Evolutionary conservation across 129 eudicot species (phyloP).

Genomic region (Flaveria sonorensis): DNA sequence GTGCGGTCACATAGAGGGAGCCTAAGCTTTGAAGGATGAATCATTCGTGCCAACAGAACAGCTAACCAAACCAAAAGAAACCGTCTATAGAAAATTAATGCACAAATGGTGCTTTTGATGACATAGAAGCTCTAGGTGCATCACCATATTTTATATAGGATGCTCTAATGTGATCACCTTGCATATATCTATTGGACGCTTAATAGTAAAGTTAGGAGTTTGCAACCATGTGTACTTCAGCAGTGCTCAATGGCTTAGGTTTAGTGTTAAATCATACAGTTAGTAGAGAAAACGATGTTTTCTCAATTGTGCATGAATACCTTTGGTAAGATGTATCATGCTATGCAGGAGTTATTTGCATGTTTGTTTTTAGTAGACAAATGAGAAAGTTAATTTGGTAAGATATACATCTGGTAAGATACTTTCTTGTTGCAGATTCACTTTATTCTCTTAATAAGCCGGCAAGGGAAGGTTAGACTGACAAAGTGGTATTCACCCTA

Average conservation of each 20-base stretch:
- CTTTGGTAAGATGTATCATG: background rate
- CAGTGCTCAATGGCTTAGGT: conserved; percentile 7
- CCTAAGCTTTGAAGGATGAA: background rate
- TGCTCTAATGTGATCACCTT: conserved; percentile 4
- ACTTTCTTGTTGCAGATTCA: conserved; percentile 52
- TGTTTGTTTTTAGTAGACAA: background rate
- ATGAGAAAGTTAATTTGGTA: background rate
- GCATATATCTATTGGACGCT: background rate
- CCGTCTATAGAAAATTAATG: background rate
- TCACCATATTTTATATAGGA: conserved; percentile 2
- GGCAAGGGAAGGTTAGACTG: conserved; percentile 94
- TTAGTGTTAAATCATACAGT: background rate
- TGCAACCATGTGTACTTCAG: conserved; percentile 2
- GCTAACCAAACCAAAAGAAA: background rate
- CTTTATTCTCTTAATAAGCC: conserved; percentile 80
- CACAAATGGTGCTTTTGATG: background rate
- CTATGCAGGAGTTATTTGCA: background rate
- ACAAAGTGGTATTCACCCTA: conserved; percentile 97
- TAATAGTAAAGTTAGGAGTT: conserved; percentile 8
- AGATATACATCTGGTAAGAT: background rate
- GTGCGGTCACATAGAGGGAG: background rate
- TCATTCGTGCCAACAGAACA: background rate
- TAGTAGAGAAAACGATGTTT: background rate
- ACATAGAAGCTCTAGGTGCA: background rate
- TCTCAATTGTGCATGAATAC: background rate